Evolutionary conservation across 192 early-diverging fungal species (phyloP), one percentile per base, ranked within the genome.

Genomic region (Podila minutissima): DNA sequence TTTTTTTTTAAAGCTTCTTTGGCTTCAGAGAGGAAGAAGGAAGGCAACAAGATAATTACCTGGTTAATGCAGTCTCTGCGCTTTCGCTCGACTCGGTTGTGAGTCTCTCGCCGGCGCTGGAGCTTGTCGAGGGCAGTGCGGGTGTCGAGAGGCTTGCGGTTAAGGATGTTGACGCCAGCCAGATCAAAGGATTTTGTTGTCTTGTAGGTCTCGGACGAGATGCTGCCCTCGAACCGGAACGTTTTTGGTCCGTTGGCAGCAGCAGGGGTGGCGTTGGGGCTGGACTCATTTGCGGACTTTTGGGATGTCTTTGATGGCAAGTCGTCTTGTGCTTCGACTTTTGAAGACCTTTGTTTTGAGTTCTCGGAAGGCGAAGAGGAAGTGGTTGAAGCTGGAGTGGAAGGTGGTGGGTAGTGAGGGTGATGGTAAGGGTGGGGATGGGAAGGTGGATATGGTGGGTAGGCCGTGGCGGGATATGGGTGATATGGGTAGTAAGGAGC

Each of bases 41-140:
- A 37, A 8, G 50, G 50, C 19, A n/a, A 17, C 8, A 22, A 55
- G 8, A 35, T 32, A 61, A 35, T 55, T 81, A 81, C 77, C 71
- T 81, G 77, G 82, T 94, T 94, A 72, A 94, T 93, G 73, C 89
- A 91, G 77, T 94, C 92, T 41, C 93, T 83, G 53, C 93, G 89
- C 60, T 91, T 89, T 24, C 93, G 83, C 75, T 94, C 93, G 9
- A 94, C 91, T 63, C 89, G 89, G 73, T 94, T 94, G 69, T 94
- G 93, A 74, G 92, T 92, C 75, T 93, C 93, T 72, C 91, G 84
- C 32, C 93, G 83, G 22, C 89, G 83, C 84, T 93, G 90, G 58
- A 94, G 85, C 41, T 91, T 88, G 83, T 94, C 92, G 31, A 92
- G 86, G 22, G 87, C 91, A 6, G 91, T 93, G 8, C 70, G 70